phyloP scores from a whole-genome alignment of 169 alveolate genomes.

The Cryptosporidium baileyi region DNA sequence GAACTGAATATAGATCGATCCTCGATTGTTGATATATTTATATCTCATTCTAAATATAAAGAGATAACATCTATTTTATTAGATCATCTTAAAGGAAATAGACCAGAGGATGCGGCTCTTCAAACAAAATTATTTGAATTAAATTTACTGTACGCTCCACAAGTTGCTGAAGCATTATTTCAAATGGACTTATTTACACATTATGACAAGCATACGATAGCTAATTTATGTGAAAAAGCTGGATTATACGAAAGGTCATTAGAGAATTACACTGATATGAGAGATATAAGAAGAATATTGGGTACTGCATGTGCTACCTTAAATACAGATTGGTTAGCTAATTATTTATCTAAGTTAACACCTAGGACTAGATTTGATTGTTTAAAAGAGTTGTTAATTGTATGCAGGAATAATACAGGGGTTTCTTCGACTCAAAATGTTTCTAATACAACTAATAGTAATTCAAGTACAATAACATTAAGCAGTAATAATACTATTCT shows the following conservation, averaged over 20 bases:
- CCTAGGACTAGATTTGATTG: constrained; percentile 74
- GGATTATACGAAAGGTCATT: constrained; percentile 96
- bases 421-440: not conserved
- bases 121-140: constrained; percentile 97
- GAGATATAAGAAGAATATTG: constrained; percentile 92
- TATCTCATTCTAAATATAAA: constrained; percentile 90
- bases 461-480: not conserved
- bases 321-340: constrained; percentile 78
- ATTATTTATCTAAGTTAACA: constrained; percentile 75
- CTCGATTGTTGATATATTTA: constrained; percentile 88
- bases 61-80: constrained; percentile 96
- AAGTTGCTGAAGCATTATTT: constrained; percentile 96
- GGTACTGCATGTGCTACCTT: constrained; percentile 68
- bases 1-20: constrained; percentile 77
- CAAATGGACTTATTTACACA: constrained; percentile 94
- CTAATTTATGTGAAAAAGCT: constrained; percentile 96
- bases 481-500: constrained; percentile 84
- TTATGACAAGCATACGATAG: constrained; percentile 95
- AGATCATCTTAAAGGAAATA: constrained; percentile 94
- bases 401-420: constrained; percentile 14
- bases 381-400: constrained; percentile 20
- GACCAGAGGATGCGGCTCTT: constrained; percentile 96
- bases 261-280: constrained; percentile 91
- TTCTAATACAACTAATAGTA: not conserved
- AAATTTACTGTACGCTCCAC: constrained; percentile 92